Percentiles rank a stretch among this genome's conserved stretches.
These are phyloP conservation scores for Vigna mungo DNA, from an alignment of 306 rosid genomes.

Conservation along the genomic window DNA sequence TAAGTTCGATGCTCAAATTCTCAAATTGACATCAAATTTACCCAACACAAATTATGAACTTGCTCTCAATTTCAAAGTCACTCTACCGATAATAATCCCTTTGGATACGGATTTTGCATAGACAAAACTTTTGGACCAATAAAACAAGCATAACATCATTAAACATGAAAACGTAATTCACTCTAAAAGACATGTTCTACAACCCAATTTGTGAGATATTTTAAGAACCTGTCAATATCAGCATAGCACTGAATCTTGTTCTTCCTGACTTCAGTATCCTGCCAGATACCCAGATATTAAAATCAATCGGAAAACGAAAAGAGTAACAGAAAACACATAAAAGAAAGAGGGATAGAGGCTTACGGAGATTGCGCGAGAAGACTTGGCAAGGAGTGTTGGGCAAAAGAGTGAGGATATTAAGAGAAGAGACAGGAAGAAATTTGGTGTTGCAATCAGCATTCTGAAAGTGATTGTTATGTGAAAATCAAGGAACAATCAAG, in stretches of 20 bases:
- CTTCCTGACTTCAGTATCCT: constrained; percentile 79
- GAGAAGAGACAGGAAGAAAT: constrained; percentile 31
- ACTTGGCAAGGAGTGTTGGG: constrained; percentile 62
- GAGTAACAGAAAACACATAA: not conserved
- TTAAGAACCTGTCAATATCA: constrained; percentile 75
- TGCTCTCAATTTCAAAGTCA: not conserved
- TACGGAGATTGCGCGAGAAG: constrained; percentile 76
- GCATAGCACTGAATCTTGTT: constrained; percentile 84
- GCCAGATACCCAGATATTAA: constrained; percentile 34
- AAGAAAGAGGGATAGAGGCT: not conserved
- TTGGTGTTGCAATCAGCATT: constrained; percentile 34
- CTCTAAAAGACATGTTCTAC: not conserved
- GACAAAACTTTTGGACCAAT: constrained; percentile 12
- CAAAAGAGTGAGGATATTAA: constrained; percentile 42
- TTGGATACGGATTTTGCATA: not conserved
- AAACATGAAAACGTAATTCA: constrained; percentile 4
- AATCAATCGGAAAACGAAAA: not conserved
- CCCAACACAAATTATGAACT: not conserved
- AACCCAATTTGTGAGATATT: not conserved
- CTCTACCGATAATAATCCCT: not conserved
- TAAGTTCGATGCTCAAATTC: not conserved
- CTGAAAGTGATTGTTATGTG: not conserved
- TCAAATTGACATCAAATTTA: not conserved
- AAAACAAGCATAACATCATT: constrained; percentile 1
- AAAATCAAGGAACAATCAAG: not conserved